A percentile compares a stretch with the other conserved stretches of the same genome.
Evolutionary conservation across 768 basidiomycete genomes (phyloP).

Genomic region (Suillus tomentosus): DNA sequence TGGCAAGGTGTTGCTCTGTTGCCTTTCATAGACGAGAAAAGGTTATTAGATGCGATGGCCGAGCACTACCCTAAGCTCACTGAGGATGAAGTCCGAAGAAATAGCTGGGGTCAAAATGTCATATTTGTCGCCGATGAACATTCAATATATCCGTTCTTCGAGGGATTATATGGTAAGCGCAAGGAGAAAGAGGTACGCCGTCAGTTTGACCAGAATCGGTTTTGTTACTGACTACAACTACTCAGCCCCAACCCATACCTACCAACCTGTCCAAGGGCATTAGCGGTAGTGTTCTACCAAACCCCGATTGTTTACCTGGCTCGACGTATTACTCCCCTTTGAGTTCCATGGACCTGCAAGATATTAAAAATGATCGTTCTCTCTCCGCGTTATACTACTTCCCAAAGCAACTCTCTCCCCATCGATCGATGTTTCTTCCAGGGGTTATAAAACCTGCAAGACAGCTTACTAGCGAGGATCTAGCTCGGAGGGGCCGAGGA

Average conservation of each 20-base stretch:
- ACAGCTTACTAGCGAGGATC: slow-evolving; percentile 67
- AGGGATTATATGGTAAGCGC: slow-evolving; percentile 87
- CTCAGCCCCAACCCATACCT: slow-evolving; percentile 76
- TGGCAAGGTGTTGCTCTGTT: slow-evolving; percentile 98
- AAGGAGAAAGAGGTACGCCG: slow-evolving; percentile 69
- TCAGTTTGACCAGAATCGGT: not conserved
- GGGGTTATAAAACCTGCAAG: slow-evolving; percentile 63
- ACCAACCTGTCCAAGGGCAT: slow-evolving; percentile 72
- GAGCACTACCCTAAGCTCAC: slow-evolving; percentile 62
- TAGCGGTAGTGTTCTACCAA: slow-evolving; percentile 76
- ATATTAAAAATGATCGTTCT: slow-evolving; percentile 86
- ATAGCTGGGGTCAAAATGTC: slow-evolving; percentile 81
- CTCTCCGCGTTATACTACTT: slow-evolving; percentile 88
- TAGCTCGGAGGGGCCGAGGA: slow-evolving; percentile 53
- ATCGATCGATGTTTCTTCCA: slow-evolving; percentile 80
- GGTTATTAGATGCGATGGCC: slow-evolving; percentile 84
- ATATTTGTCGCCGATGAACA: slow-evolving; percentile 86
- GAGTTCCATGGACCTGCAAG: slow-evolving; percentile 56
- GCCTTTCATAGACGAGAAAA: slow-evolving; percentile 89
- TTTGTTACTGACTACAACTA: slow-evolving; percentile 14
- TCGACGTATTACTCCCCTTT: slow-evolving; percentile 87
- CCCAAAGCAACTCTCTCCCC: slow-evolving; percentile 84
- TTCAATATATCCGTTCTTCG: slow-evolving; percentile 84
- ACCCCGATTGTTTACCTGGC: slow-evolving; percentile 88
- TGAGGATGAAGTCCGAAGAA: slow-evolving; percentile 82